These are phyloP conservation scores for Somion occarium DNA, from an alignment of 1,284 basidiomycete species.

Conservation along the genomic window DNA sequence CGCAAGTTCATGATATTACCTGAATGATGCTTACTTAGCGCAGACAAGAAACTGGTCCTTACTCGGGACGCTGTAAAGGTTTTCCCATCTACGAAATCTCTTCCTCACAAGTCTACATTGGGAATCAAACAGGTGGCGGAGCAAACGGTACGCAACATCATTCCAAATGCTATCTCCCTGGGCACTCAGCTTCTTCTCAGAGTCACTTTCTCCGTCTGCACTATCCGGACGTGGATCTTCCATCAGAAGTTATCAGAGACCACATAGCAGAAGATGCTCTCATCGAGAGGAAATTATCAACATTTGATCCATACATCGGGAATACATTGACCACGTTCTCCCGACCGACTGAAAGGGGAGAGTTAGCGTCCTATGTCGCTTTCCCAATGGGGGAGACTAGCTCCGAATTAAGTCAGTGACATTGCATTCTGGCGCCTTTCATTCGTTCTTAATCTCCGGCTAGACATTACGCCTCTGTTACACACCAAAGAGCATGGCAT, in stretches of 20 bases:
- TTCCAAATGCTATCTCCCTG: not conserved
- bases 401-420: conserved; percentile 53
- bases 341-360: conserved; percentile 24
- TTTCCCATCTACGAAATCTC: conserved; percentile 52
- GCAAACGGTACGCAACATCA: conserved; percentile 46
- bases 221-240: conserved; percentile 68
- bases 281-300: conserved; percentile 27
- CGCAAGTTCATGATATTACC: conserved; percentile 6
- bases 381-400: conserved; percentile 62
- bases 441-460: not conserved
- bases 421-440: not conserved
- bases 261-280: conserved; percentile 44
- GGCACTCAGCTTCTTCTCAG: conserved; percentile 30
- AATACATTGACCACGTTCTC: conserved; percentile 43
- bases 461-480: conserved; percentile 49
- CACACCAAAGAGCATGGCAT: conserved; percentile 21
- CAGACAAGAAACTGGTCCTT: conserved; percentile 24
- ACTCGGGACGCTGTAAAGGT: conserved; percentile 33
- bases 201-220: conserved; percentile 63
- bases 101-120: conserved; percentile 27
- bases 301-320: conserved; percentile 53
- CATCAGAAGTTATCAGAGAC: conserved; percentile 55
- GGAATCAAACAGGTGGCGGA: conserved; percentile 46
- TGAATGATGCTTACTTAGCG: not conserved
- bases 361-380: conserved; percentile 32